Evolutionary conservation across 257 asterid genomes (phyloP), one percentile per base, ranked within the genome.

Genomic region (Fraxinus pennsylvanica): DNA sequence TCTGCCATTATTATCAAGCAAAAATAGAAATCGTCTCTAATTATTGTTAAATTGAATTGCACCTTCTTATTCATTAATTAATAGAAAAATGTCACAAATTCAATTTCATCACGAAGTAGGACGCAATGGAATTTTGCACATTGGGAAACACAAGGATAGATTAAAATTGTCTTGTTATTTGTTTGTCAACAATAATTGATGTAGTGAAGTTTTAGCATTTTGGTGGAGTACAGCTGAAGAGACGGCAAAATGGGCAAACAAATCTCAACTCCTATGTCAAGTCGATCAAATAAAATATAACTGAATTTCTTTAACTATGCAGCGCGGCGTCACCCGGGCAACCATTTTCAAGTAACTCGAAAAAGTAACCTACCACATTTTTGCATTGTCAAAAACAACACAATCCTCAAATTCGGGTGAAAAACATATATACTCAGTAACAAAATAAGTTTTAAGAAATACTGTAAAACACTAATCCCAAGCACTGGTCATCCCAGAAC

Each of bases 401-500:
- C 52, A 63, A 79, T 79, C 80, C 82, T 83, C 81, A 77, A 32
- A 76, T 74, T 80, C 75, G 47, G 72, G 68, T 68, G 72, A 75
- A 63, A 65, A 76, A 74, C 27, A 79, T 82, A 79, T 78, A 74
- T 76, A 82, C 81, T 71, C 81, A 74, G 61, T 74, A 67, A 30
- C 14, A 79, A 61, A 73, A 66, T 71, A 77, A 32, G 29, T 21
- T 74, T 50, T 75, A 72, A 72, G 27, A 74, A 69, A 45, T 39
- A 1, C 41, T 39, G 33, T 59, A 15, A 39, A 47, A 75, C 73
- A 59, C 80, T 85, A 90, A 83, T 90, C 94, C 94, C 94, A 90
- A 1, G 94, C 94, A 88, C 94, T 90, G 33, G 87, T 81, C 71
- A 74, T 81, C 33, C 88, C 90, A 47, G 85, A 36, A 39, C 76